Evolutionary conservation across 257 asterid species (phyloP).

Genomic region (Thymus mandschuricus): DNA sequence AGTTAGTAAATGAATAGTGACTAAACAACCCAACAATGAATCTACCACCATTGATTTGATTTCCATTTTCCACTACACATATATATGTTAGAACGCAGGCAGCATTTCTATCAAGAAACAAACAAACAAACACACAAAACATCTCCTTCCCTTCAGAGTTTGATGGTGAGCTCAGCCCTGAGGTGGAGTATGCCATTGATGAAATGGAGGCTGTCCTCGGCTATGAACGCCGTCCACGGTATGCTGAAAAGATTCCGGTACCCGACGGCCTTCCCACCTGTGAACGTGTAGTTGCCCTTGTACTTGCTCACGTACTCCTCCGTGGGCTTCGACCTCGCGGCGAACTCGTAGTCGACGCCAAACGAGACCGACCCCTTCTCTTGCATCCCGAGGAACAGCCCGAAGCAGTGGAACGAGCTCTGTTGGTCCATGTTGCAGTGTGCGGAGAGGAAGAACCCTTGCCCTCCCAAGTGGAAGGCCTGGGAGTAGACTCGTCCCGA

Average conservation of each 20-base stretch:
- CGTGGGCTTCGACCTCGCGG: constrained; percentile 76
- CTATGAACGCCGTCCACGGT: constrained; percentile 76
- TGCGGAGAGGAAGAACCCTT: constrained; percentile 91
- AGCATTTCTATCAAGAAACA: constrained; percentile 6
- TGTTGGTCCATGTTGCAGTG: constrained; percentile 97
- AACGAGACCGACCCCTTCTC: constrained; percentile 83
- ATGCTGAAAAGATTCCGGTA: constrained; percentile 76
- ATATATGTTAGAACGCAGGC: too few species aligned
- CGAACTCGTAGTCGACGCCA: constrained; percentile 82
- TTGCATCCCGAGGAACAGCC: constrained; percentile 91
- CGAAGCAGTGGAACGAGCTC: constrained; percentile 78
- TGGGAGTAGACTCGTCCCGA: constrained; percentile 85
- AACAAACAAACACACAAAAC: too few species aligned
- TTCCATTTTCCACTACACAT: too few species aligned
- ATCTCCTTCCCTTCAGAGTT: constrained; percentile 10
- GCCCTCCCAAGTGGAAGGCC: constrained; percentile 92
- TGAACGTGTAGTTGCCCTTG: constrained; percentile 82
- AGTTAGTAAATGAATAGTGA: too few species aligned
- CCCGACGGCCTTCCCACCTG: constrained; percentile 90
- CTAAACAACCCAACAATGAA: too few species aligned
- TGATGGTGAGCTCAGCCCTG: constrained; percentile 86
- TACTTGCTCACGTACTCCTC: constrained; percentile 77
- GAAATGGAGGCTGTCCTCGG: constrained; percentile 74
- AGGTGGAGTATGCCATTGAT: constrained; percentile 73
- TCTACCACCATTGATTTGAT: neutral